Evolutionary conservation across 352 stramenopile species (phyloP), one percentile per base, ranked within the genome.

Genomic region (Achlya hypogyna): DNA sequence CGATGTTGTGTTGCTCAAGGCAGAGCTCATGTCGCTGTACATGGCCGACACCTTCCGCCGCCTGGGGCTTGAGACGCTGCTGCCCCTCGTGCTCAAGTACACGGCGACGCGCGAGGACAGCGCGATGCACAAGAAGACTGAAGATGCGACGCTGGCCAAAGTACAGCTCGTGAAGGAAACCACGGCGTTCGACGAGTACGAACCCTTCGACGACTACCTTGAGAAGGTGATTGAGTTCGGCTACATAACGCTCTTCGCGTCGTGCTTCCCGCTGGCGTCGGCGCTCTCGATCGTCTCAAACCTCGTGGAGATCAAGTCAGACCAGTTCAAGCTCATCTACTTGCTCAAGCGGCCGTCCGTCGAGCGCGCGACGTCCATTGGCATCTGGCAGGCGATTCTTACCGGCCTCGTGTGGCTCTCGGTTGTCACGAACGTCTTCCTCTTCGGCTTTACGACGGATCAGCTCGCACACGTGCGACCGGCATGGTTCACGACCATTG

Each of bases 11-110:
- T 25, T 59, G 32, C 47, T 72, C 38, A 51, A 49, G 9, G 38
- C 51, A 3, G 84, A 91, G 64, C 71, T 95, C 25, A 68, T 88
- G 5, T 75, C 78, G 5, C 73, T 91, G 27, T 89, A 87, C 69
- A 86, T 79, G 62, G 71, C 86, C 53, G 74, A 84, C 59, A 81
- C 72, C 20, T 72, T 88, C 62, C 74, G 82, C 49, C 60, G 82
- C 25, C 16, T 91, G 20, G 62, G 74, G 4, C 65, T 78, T 31
- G 81, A 91, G 72, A 78, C 78, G 49, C 40, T 88, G 49, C 25
- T 89, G 25, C 82, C 82, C 23, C 75, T 67, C 0, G 47, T 38
- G 3, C 31, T 67, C 28, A 49, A 49, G 10, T 58, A 31, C 22
- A 18, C 27, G 3, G 40, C 29, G 2, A 25, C n/a, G 14, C 59